These are phyloP conservation scores for Rhododendron simsii DNA, from an alignment of 148 eudicot species.

Conservation along the genomic window DNA sequence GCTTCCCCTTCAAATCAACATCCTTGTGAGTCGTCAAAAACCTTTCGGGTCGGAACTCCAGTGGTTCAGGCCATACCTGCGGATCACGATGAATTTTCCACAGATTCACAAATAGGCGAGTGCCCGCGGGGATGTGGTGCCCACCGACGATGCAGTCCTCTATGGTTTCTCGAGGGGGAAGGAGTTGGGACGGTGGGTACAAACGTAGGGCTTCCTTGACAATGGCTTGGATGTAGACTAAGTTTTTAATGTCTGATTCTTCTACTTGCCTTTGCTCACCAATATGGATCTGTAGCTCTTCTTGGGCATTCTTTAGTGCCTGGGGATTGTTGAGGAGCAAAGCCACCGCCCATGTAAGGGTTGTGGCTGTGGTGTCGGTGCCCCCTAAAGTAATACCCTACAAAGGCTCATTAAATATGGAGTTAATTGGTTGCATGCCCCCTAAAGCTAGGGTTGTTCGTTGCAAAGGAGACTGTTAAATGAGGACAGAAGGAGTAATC, in stretches of 20 bases:
- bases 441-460: too few relatives aligned
- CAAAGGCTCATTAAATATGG: not conserved
- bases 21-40: conserved; percentile 16
- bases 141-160: conserved; percentile 3
- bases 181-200: not conserved
- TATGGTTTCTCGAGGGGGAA: not conserved
- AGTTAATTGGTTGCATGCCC: not conserved
- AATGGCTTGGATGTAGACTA: conserved; percentile 5
- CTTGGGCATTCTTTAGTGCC: not conserved
- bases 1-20: conserved; percentile 12
- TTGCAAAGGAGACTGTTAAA: too few relatives aligned
- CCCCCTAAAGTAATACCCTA: not conserved
- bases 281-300: not conserved
- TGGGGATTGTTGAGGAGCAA: not conserved
- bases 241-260: not conserved
- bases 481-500: too few relatives aligned
- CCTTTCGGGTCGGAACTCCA: conserved; percentile 16
- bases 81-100: conserved; percentile 18
- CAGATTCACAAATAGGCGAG: not conserved
- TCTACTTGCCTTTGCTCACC: not conserved
- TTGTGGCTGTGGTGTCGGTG: not conserved
- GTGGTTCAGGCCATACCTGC: not conserved
- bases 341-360: not conserved
- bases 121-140: conserved; percentile 5
- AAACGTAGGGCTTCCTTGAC: not conserved